A percentile compares a stretch with the other conserved stretches of the same genome.
phyloP scores from a whole-genome alignment of 1,139 yeast species.

The Diutina pseudorugosa region DNA sequence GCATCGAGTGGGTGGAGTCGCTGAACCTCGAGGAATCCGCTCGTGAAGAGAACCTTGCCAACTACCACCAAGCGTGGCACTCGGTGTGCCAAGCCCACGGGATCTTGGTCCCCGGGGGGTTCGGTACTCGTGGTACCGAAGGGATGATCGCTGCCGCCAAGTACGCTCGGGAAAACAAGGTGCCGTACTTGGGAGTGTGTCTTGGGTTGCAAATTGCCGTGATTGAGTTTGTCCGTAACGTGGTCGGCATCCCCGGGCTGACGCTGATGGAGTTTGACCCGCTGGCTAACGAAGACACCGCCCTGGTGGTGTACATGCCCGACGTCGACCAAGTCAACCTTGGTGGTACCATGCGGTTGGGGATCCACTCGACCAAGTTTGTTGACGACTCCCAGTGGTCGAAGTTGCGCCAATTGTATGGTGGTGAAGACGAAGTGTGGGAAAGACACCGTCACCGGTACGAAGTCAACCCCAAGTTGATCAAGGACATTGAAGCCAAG shows the following conservation, averaged over 20 bases:
- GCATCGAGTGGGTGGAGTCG: slow-evolving; percentile 94
- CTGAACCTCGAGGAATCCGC: slow-evolving; percentile 73
- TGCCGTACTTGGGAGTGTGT: slow-evolving; percentile 95
- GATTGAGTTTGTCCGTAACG: slow-evolving; percentile 81
- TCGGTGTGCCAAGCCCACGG: slow-evolving; percentile 91
- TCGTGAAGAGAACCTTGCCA: slow-evolving; percentile 50
- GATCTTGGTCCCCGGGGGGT: slow-evolving; percentile 96
- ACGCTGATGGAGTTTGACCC: slow-evolving; percentile 82
- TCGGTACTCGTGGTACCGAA: slow-evolving; percentile 94
- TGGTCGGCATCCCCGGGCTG: slow-evolving; percentile 55
- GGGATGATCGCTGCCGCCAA: slow-evolving; percentile 97
- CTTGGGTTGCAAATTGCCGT: slow-evolving; percentile 96
- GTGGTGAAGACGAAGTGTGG: slow-evolving; percentile 51
- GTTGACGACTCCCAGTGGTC: slow-evolving; percentile 59
- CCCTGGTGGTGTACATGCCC: slow-evolving; percentile 94
- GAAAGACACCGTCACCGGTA: slow-evolving; percentile 99
- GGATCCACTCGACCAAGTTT: slow-evolving; percentile 82
- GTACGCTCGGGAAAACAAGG: slow-evolving; percentile 91
- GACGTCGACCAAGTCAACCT: slow-evolving; percentile 90
- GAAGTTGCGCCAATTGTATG: slow-evolving; percentile 69
- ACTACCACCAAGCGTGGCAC: slow-evolving; percentile 94
- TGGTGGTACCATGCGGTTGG: slow-evolving; percentile 99
- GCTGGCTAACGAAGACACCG: slow-evolving; percentile 45
- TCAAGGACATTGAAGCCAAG: slow-evolving; percentile 52
- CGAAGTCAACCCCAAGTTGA: slow-evolving; percentile 83